Base-by-base conservation (phyloP, 2,329 filamentous ascomycete genomes). In the Alternaria alternata region DNA sequence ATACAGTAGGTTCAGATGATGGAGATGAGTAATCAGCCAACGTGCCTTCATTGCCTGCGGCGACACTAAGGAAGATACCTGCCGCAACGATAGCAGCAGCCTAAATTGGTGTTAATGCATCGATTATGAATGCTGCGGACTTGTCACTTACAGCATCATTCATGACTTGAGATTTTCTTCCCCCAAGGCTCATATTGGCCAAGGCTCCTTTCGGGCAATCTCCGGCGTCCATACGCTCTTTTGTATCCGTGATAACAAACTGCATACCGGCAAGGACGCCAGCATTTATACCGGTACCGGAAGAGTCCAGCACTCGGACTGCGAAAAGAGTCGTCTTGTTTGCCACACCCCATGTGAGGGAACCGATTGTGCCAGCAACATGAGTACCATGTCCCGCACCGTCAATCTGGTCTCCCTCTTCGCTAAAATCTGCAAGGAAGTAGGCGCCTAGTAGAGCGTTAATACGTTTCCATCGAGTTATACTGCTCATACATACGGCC, bases 41-140 rank as follows among this genome's bases (percentile, higher is more conserved):
- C 9, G 47, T 39, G 49, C 67, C 70, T 9, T 69, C 64, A 53
- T 81, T 81, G 9, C 79, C 78, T 11, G 79, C 77, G 6, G 77
- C 74, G 28, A 79, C 73, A 28, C 69, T 73, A 38, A 80, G 63
- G 65, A 79, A 80, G 9, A 79, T 64, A 16, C 79, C 77, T 9
- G 65, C 67, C 9, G 62, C 60, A 26, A 77, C 71, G 22, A 75
- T 72, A 8, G 74, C 73, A 16, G 70, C 73, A 24, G 73, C 69
- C 73, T 77, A 34, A 16, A 26, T n/a, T 6, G 9, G 18, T n/a
- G 22, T 47, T 6, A 44, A 20, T 1, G 43, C n/a, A 3, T 34
- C 9, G 32, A 16, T 16, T 14, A 14, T n/a, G 5, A 43, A 18
- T 11, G 4, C 28, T 20, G 20, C 5, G 7, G 28, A 12, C 24